Percentiles rank a stretch among this genome's conserved stretches.
phyloP scores from a whole-genome alignment of 139 green algal genomes.

The Chlamydomonas sp. region DNA sequence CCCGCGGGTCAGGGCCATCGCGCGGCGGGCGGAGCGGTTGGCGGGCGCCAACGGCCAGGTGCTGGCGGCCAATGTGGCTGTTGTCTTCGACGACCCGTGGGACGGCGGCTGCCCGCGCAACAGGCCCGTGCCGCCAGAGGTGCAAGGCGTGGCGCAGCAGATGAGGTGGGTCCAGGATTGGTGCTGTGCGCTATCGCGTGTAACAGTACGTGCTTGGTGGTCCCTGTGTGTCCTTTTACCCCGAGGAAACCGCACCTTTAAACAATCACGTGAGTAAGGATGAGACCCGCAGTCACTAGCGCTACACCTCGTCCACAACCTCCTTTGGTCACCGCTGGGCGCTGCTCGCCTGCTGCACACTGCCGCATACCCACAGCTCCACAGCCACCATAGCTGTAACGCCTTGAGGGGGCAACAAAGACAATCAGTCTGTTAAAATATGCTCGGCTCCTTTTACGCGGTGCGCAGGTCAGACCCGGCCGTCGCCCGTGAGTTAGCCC shows the following conservation, averaged over 20 bases:
- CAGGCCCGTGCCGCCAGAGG: slow-evolving; percentile 10
- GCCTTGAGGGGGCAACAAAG: neutral
- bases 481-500: neutral
- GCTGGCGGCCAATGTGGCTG: slow-evolving; percentile 44
- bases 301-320: too few relatives aligned
- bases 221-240: too few relatives aligned
- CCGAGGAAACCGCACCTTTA: too few relatives aligned
- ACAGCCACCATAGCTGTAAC: neutral
- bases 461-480: slow-evolving; percentile 11
- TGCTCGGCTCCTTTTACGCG: neutral
- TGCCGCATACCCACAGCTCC: neutral
- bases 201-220: neutral
- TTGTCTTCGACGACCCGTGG: slow-evolving; percentile 52
- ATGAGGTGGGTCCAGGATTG: slow-evolving; percentile 31
- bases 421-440: neutral
- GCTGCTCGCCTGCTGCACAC: neutral
- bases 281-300: too few relatives aligned
- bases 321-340: neutral
- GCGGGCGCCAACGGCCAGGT: slow-evolving; percentile 37
- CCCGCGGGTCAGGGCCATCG: neutral
- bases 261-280: too few relatives aligned
- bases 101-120: slow-evolving; percentile 27
- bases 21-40: neutral
- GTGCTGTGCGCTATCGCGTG: neutral
- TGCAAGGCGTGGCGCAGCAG: slow-evolving; percentile 13